These are phyloP conservation scores for Colletotrichum ledebouriae DNA, from an alignment of 2,329 filamentous ascomycete species.

Conservation along the genomic window DNA sequence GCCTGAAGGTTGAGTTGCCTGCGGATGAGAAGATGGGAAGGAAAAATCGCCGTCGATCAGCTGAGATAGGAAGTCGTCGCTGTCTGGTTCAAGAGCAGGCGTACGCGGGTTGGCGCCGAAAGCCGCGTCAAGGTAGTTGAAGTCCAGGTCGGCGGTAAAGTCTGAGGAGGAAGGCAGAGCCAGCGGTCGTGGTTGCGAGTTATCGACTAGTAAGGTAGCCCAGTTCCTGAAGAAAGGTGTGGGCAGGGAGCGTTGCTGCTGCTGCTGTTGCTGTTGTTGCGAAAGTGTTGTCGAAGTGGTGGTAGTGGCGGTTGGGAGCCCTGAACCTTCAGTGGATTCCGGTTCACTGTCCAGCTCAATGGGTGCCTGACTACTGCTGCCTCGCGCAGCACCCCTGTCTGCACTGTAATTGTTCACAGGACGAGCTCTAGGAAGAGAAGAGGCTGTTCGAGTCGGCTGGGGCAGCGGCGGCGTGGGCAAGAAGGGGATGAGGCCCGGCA, in stretches of 20 bases:
- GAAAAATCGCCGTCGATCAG: conserved; percentile 51
- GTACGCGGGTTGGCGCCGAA: conserved; percentile 41
- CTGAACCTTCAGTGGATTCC: conserved; percentile 22
- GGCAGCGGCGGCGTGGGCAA: conserved; percentile 37
- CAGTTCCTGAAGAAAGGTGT: neutral
- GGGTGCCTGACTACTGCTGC: conserved; percentile 37
- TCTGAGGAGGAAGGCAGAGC: conserved; percentile 34
- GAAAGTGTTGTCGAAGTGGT: conserved; percentile 9
- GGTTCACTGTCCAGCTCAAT: conserved; percentile 36
- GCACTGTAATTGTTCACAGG: conserved; percentile 11
- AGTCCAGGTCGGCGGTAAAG: conserved; percentile 33
- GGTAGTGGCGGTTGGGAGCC: conserved; percentile 19
- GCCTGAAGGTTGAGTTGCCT: conserved; percentile 45
- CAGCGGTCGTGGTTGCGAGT: conserved; percentile 18
- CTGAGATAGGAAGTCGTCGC: conserved; percentile 46
- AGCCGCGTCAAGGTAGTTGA: conserved; percentile 18
- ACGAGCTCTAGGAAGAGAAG: neutral
- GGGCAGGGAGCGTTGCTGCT: conserved; percentile 2
- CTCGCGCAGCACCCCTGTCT: conserved; percentile 21
- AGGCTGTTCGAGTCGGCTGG: conserved; percentile 19
- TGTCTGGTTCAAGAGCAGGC: conserved; percentile 27
- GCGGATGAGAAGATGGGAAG: conserved; percentile 54
- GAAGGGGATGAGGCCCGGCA: conserved; percentile 39
- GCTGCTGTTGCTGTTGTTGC: neutral
- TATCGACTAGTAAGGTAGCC: neutral